A percentile compares a stretch with the other conserved stretches of the same genome.
Conservation (phyloP, 768 basidiomycete species). For the Termitomyces sp. region DNA sequence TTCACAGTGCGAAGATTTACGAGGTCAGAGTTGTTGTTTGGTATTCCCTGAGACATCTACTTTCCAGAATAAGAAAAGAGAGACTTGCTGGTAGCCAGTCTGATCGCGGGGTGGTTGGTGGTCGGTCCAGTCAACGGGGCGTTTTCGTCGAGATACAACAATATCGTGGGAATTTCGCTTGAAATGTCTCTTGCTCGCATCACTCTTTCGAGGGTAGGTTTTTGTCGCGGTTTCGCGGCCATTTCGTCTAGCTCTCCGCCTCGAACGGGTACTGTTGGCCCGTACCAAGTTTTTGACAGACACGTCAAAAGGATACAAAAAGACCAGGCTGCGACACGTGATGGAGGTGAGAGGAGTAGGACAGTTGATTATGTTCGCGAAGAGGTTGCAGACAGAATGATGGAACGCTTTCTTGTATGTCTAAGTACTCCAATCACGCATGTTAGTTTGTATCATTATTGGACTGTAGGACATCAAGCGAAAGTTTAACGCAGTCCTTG, state of each 20-base stretch:
- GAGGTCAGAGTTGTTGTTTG: slow-evolving; percentile 1
- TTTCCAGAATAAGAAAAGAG: background rate
- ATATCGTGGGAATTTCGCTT: slow-evolving; percentile 10
- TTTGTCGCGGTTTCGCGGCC: slow-evolving; percentile 41
- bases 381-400: slow-evolving; percentile 86
- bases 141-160: background rate
- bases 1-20: slow-evolving; percentile 10
- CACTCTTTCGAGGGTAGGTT: slow-evolving; percentile 8
- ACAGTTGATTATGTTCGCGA: slow-evolving; percentile 89
- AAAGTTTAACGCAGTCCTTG: slow-evolving; percentile 73
- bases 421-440: slow-evolving; percentile 3
- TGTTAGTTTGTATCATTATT: background rate
- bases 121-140: background rate
- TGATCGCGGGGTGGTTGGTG: background rate
- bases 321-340: slow-evolving; percentile 60
- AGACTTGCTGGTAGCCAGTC: background rate
- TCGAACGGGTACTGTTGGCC: slow-evolving; percentile 44
- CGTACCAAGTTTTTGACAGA: slow-evolving; percentile 88
- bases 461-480: slow-evolving; percentile 80
- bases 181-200: slow-evolving; percentile 20
- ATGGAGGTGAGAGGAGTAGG: slow-evolving; percentile 56
- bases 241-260: slow-evolving; percentile 37
- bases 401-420: slow-evolving; percentile 82
- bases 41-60: slow-evolving; percentile 14
- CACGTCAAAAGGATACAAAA: slow-evolving; percentile 70